Conservation (phyloP, 2,329 filamentous ascomycete species). For the Botrytis deweyae region DNA sequence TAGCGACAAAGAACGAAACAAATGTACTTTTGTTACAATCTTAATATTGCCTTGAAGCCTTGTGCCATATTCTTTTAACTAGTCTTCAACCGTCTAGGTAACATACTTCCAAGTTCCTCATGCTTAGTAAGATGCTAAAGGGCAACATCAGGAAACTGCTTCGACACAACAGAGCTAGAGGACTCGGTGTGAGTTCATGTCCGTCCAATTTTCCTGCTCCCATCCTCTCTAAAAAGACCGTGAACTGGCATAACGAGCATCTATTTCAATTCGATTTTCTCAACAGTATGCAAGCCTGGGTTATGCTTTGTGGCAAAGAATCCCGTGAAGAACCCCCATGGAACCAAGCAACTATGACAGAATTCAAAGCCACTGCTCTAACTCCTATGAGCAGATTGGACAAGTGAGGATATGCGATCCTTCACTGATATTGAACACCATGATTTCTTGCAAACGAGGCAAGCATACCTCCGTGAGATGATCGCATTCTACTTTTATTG, state of each 20-base stretch:
- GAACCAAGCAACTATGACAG: not conserved
- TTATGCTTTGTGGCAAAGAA: not conserved
- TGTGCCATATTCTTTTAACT: not conserved
- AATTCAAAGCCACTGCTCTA: not conserved
- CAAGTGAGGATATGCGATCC: not conserved
- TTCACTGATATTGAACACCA: not conserved
- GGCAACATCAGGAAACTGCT: not conserved
- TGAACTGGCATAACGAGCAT: not conserved
- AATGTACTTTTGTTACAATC: not conserved
- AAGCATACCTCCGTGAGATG: not conserved
- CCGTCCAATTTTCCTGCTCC: accelerated
- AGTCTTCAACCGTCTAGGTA: no score
- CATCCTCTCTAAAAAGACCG: accelerated
- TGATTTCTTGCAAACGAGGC: not conserved
- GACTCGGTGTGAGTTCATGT: not conserved
- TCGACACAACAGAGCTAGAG: no score
- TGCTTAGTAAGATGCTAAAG: no score
- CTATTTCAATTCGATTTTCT: not conserved
- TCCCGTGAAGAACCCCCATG: not conserved
- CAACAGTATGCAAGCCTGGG: not conserved
- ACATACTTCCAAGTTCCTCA: not conserved
- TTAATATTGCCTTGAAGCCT: not conserved
- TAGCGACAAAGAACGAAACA: not conserved
- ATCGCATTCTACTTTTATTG: not conserved
- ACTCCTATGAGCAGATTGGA: not conserved